Conservation (phyloP, 768 basidiomycete species). For the Boletus rex-veris region DNA sequence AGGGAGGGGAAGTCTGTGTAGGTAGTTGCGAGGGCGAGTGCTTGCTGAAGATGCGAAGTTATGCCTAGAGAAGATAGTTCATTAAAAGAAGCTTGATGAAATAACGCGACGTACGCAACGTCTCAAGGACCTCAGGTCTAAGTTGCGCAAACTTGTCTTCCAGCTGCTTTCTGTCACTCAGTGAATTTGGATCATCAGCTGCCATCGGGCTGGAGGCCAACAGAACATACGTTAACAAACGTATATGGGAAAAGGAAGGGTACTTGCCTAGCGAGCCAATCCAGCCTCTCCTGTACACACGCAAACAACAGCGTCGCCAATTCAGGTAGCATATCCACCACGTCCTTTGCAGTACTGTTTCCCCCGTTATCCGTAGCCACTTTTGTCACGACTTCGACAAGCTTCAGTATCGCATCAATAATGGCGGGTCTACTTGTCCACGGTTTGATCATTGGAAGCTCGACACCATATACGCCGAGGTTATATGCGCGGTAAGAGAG, state of each 20-base stretch:
- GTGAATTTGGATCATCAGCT: slow-evolving; percentile 44
- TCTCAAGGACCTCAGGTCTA: slow-evolving; percentile 74
- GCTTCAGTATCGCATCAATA: slow-evolving; percentile 62
- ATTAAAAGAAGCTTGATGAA: slow-evolving; percentile 1
- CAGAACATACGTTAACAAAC: neutral
- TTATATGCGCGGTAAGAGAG: slow-evolving; percentile 73
- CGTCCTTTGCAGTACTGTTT: slow-evolving; percentile 30
- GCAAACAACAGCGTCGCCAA: slow-evolving; percentile 62
- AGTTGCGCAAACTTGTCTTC: slow-evolving; percentile 65
- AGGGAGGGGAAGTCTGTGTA: slow-evolving; percentile 84
- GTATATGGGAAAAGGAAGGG: neutral
- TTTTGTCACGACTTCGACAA: slow-evolving; percentile 65
- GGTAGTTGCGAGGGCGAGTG: slow-evolving; percentile 80
- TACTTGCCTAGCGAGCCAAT: slow-evolving; percentile 61
- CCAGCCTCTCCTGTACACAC: slow-evolving; percentile 63
- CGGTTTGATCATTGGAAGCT: slow-evolving; percentile 62
- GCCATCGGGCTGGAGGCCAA: slow-evolving; percentile 40
- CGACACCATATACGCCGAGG: slow-evolving; percentile 72
- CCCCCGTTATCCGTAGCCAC: slow-evolving; percentile 15
- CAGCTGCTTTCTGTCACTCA: slow-evolving; percentile 57
- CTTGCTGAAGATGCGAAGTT: slow-evolving; percentile 61
- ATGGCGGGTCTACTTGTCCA: slow-evolving; percentile 78
- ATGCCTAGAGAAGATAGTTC: slow-evolving; percentile 43
- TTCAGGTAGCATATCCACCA: slow-evolving; percentile 56
- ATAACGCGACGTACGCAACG: slow-evolving; percentile 58